Base-by-base conservation (phyloP, 2,329 filamentous ascomycete species). In the Pestalotiopsis sp. region DNA sequence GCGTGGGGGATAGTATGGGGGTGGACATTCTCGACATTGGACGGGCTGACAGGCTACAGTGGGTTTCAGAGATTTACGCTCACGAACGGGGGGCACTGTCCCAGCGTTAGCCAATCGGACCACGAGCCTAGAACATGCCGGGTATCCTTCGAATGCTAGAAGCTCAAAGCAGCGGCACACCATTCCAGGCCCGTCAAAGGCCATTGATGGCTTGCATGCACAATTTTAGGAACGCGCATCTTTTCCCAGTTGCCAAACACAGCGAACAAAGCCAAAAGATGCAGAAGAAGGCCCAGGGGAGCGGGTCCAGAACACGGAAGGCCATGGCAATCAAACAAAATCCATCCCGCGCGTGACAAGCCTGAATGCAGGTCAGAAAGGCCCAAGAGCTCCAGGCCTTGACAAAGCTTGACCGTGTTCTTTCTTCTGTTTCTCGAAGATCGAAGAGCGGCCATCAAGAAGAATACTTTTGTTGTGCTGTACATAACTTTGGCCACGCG, bases 31-130 rank as follows among this genome's bases (percentile, higher is more conserved):
- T n/a, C n/a, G n/a, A n/a, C n/a, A 52, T 27, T 57, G 64, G 20
- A 20, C 20, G 17, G 31, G 31, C 31, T 36, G 31, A 36, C 31
- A 6, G 31, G 58, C 23, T 56, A 56, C 39, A n/a, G 39, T 67
- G 66, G 39, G 66, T 67, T 67, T 67, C 66, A 67, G 58, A 67
- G 66, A 49, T 67, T 67, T 63, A 13, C 52, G 41, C 20, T 4
- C 52, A 63, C 66, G 41, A 41, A 66, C 60, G 64, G 56, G 64
- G 64, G 13, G 14, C 64, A 36, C 31, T 31, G 25, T 39, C n/a
- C 25, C 23, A 3, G 3, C n/a, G 20, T 3, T 4, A 38, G 17
- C 64, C 56, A 66, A 66, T 66, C 52, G 45, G 56, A 60, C n/a
- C 3, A 27, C 6, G 4, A 36, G 20, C 41, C 49, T 45, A 56